phyloP scores from a whole-genome alignment of 2,329 filamentous ascomycete genomes.

The Aspergillus awamori region DNA sequence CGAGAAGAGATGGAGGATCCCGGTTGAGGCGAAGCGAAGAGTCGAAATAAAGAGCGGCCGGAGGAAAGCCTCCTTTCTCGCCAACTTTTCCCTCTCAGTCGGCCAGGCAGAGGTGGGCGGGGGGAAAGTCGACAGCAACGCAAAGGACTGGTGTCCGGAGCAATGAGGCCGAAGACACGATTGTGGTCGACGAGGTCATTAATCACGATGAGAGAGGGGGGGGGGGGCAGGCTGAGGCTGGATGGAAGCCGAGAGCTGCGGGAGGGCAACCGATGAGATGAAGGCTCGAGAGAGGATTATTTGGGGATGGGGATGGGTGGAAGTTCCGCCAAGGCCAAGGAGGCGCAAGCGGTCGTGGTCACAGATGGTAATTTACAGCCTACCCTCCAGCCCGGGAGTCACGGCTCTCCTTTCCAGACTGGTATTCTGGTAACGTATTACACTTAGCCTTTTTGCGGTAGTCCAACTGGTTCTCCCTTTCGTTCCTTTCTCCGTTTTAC shows the following conservation, averaged over 20 bases:
- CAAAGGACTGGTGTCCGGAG: constrained; percentile 28
- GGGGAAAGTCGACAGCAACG: constrained; percentile 30
- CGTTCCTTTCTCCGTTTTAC: not conserved
- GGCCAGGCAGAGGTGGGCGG: constrained; percentile 36
- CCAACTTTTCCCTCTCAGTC: constrained; percentile 37
- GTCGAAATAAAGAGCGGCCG: constrained; percentile 43
- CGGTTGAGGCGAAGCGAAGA: constrained; percentile 8
- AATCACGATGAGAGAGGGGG: constrained; percentile 25
- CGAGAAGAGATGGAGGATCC: constrained; percentile 21
- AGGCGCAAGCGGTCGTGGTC: constrained; percentile 37
- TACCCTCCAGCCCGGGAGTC: constrained; percentile 21
- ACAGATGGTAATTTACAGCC: constrained; percentile 31
- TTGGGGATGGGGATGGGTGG: constrained; percentile 35
- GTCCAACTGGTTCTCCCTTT: constrained; percentile 5
- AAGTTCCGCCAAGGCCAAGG: constrained; percentile 39
- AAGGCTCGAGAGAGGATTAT: constrained; percentile 27
- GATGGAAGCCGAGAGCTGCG: constrained; percentile 21
- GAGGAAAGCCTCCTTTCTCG: constrained; percentile 47
- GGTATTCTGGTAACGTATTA: constrained; percentile 13
- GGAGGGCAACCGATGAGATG: constrained; percentile 26
- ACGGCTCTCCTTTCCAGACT: constrained; percentile 17
- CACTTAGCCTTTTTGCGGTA: constrained; percentile 5
- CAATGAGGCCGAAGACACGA: constrained; percentile 29
- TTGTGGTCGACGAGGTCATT: constrained; percentile 33
- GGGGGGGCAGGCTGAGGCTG: constrained; percentile 15